Percentiles rank a stretch among this genome's conserved stretches.
Evolutionary conservation across 768 basidiomycete genomes (phyloP).

Genomic region (Lentinula sp.): DNA sequence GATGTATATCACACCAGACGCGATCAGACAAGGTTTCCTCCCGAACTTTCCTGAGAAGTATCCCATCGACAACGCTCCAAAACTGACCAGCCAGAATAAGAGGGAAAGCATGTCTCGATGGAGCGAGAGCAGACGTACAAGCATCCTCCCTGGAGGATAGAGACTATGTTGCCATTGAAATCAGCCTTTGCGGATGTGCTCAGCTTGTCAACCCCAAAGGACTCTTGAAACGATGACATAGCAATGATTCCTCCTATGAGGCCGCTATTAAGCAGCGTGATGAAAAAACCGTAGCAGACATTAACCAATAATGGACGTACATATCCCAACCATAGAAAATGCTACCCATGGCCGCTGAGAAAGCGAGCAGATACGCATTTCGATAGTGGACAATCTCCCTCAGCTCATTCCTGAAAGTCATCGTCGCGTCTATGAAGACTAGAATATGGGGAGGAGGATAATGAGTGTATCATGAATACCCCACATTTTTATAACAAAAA

Average conservation of each 20-base stretch:
- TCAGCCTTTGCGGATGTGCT: conserved; percentile 29
- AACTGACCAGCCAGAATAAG: conserved; percentile 19
- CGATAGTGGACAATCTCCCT: conserved; percentile 23
- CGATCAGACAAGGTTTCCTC: conserved; percentile 36
- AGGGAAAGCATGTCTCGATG: background rate
- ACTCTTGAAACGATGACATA: conserved; percentile 37
- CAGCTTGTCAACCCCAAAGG: conserved; percentile 39
- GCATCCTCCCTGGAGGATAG: conserved; percentile 41
- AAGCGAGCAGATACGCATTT: conserved; percentile 39
- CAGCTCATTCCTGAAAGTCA: conserved; percentile 21
- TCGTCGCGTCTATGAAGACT: background rate
- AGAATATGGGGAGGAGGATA: background rate
- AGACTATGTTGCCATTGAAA: conserved; percentile 46
- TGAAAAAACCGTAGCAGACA: background rate
- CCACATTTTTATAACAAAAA: background rate
- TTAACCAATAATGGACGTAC: conserved; percentile 12
- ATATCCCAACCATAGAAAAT: conserved; percentile 47
- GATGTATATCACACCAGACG: conserved; percentile 39
- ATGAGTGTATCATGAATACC: conserved; percentile 8
- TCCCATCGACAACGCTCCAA: conserved; percentile 36
- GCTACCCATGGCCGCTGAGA: conserved; percentile 40
- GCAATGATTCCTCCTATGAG: conserved; percentile 45
- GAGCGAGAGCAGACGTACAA: conserved; percentile 27
- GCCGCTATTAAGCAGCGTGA: conserved; percentile 21
- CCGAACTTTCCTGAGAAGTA: conserved; percentile 37